Conservation (phyloP, 768 basidiomycete species). For the Cyathus striatus region DNA sequence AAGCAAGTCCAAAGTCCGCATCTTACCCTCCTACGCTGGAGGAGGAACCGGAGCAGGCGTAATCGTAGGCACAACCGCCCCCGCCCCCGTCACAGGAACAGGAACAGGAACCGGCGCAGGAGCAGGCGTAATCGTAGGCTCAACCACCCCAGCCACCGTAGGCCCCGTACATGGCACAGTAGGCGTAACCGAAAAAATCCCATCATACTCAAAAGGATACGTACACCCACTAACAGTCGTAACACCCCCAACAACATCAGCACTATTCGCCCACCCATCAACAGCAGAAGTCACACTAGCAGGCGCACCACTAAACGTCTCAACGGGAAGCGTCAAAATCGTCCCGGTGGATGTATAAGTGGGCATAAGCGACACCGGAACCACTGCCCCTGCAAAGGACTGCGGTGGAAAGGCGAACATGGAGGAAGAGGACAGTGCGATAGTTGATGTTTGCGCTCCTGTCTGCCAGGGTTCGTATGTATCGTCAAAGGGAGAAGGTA, state of each 20-base stretch:
- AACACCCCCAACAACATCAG: conserved; percentile 42
- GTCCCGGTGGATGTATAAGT: conserved; percentile 62
- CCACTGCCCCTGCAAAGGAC: conserved; percentile 34
- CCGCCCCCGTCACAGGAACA: too few relatives aligned
- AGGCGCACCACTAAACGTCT: conserved; percentile 38
- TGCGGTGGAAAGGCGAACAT: conserved; percentile 53
- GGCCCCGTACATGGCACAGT: conserved; percentile 22
- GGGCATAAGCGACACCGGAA: conserved; percentile 33
- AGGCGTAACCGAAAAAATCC: conserved; percentile 13
- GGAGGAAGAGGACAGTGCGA: conserved; percentile 38
- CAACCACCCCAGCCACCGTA: too few relatives aligned
- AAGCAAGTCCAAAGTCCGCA: too few relatives aligned
- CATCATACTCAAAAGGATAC: conserved; percentile 44
- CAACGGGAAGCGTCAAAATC: conserved; percentile 50
- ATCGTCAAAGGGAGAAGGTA: conserved; percentile 15
- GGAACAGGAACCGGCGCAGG: too few relatives aligned
- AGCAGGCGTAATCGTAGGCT: too few relatives aligned
- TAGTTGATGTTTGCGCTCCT: conserved; percentile 46
- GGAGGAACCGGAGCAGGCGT: too few relatives aligned
- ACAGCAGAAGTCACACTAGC: conserved; percentile 36
- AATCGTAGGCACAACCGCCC: too few relatives aligned
- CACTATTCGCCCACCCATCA: conserved; percentile 53
- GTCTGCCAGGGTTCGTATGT: conserved; percentile 50
- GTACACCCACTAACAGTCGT: conserved; percentile 46
- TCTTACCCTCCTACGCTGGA: too few relatives aligned